Percentiles rank a stretch among this genome's conserved stretches.
Conservation (phyloP, 345 rosid genomes). For the Arabis hirsuta region DNA sequence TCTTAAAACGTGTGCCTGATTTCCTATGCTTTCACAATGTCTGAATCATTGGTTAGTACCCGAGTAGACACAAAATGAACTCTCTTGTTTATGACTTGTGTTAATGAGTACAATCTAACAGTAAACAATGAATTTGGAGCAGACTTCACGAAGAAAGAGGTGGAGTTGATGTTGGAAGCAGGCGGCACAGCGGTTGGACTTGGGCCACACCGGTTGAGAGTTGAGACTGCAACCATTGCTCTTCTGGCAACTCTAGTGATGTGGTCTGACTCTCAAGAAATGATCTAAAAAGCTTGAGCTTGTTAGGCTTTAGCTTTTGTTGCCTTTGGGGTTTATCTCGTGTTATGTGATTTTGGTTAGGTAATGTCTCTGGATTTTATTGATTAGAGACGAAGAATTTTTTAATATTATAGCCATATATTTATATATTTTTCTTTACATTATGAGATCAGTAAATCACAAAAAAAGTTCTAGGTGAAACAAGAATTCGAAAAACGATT, state of each 20-base stretch:
- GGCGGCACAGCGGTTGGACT: conserved; percentile 81
- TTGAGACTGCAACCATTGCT: conserved; percentile 90
- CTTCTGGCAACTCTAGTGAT: conserved; percentile 77
- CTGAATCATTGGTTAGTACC: conserved; percentile 15
- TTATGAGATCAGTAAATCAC: no score
- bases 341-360: conserved; percentile 12
- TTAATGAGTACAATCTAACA: conserved; percentile 10
- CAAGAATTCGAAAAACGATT: no score
- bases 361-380: neutral
- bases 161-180: conserved; percentile 58
- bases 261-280: conserved; percentile 74
- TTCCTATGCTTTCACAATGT: neutral
- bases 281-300: conserved; percentile 9
- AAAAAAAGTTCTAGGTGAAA: no score
- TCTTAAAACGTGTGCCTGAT: neutral
- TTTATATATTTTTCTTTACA: no score
- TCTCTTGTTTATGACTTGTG: neutral
- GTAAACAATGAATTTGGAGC: neutral
- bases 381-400: no score
- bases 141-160: conserved; percentile 58
- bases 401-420: no score
- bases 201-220: conserved; percentile 79
- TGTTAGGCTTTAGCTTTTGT: conserved; percentile 17
- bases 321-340: neutral
- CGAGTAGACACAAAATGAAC: neutral